Conservation (phyloP, 306 rosid species). For the Lathyrus tuberosus region DNA sequence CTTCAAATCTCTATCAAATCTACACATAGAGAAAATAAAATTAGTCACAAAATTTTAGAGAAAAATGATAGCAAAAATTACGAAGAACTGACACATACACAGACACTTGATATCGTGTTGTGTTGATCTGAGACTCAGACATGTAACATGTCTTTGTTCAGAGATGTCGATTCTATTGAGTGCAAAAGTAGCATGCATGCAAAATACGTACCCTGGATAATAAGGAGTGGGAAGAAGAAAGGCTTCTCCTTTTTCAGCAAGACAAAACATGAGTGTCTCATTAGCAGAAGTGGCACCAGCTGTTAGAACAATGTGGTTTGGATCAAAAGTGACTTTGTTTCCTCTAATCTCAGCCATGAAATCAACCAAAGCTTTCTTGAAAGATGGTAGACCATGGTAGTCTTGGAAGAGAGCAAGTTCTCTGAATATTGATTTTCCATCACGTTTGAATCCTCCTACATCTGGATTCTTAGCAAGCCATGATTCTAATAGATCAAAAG, state of each 20-base stretch:
- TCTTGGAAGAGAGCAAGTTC: constrained; percentile 97
- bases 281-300: constrained; percentile 93
- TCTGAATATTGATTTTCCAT: constrained; percentile 77
- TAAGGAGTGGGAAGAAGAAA: constrained; percentile 89
- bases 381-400: constrained; percentile 84
- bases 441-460: constrained; percentile 68
- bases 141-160: too few relatives aligned
- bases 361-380: constrained; percentile 80
- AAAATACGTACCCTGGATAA: constrained; percentile 71
- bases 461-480: constrained; percentile 85
- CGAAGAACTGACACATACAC: too few relatives aligned
- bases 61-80: too few relatives aligned
- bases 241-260: constrained; percentile 72
- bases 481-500: constrained; percentile 74
- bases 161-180: too few relatives aligned
- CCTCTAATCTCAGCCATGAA: constrained; percentile 85
- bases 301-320: constrained; percentile 65
- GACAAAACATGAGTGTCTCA: constrained; percentile 86
- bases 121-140: too few relatives aligned
- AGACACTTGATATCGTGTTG: too few relatives aligned
- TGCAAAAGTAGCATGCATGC: constrained; percentile 12
- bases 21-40: constrained; percentile 23
- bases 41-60: background rate
- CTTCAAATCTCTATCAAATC: constrained; percentile 87
- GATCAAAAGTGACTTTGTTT: constrained; percentile 65